A percentile compares a stretch with the other conserved stretches of the same genome.
Conservation (phyloP, 257 asterid genomes). For the Leonotis leonurus region DNA sequence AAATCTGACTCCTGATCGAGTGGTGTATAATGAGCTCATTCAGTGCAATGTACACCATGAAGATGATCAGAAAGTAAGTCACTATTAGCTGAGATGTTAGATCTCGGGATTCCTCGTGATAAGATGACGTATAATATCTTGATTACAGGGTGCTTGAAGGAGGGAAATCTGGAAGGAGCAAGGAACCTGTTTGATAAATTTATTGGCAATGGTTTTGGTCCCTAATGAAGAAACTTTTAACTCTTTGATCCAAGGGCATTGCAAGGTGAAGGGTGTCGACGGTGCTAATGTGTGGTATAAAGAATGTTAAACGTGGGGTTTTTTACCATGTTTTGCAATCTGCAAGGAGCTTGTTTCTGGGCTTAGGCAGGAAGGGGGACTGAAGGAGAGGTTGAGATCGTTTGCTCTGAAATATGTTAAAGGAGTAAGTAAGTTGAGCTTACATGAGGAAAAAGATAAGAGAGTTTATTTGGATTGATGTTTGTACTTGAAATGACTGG, state of each 20-base stretch:
- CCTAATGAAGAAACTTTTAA: slow-evolving; percentile 49
- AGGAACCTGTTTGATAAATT: slow-evolving; percentile 42
- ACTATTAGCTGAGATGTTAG: slow-evolving; percentile 44
- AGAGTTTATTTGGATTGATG: not conserved
- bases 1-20: slow-evolving; percentile 49
- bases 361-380: slow-evolving; percentile 44
- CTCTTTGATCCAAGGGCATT: slow-evolving; percentile 51
- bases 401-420: slow-evolving; percentile 56
- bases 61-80: slow-evolving; percentile 36
- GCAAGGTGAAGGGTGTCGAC: slow-evolving; percentile 43
- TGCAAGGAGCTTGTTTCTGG: slow-evolving; percentile 48
- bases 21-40: slow-evolving; percentile 58
- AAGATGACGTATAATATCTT: slow-evolving; percentile 62
- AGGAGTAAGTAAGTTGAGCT: slow-evolving; percentile 35
- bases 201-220: slow-evolving; percentile 39
- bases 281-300: slow-evolving; percentile 62
- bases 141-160: slow-evolving; percentile 47
- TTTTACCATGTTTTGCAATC: slow-evolving; percentile 36
- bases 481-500: not conserved
- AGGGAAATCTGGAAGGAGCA: slow-evolving; percentile 37
- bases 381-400: slow-evolving; percentile 41
- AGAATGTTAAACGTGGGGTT: slow-evolving; percentile 44
- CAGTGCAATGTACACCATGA: slow-evolving; percentile 42
- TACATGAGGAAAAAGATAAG: slow-evolving; percentile 12
- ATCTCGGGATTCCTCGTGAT: slow-evolving; percentile 42